A percentile compares a stretch with the other conserved stretches of the same genome.
These are phyloP conservation scores for Kurtzmaniella quercitrusa DNA, from an alignment of 1,139 yeast species.

Conservation along the genomic window DNA sequence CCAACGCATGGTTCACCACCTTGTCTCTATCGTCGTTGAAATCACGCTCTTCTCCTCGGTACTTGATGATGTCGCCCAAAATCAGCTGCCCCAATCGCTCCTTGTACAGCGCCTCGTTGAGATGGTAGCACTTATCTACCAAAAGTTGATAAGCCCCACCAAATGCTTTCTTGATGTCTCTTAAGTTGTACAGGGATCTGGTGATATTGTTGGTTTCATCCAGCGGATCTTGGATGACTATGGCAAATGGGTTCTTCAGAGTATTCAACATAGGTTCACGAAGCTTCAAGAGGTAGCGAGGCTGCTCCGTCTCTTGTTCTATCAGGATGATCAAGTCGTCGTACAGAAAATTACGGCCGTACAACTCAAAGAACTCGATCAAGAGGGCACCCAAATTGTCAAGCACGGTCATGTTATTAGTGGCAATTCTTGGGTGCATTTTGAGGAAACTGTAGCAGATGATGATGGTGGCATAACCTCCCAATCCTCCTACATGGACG, in stretches of 20 bases:
- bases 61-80: constrained; percentile 75
- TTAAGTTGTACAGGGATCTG: constrained; percentile 76
- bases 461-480: constrained; percentile 91
- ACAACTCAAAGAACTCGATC: constrained; percentile 92
- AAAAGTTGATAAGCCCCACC: constrained; percentile 87
- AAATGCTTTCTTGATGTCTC: constrained; percentile 82
- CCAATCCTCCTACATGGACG: constrained; percentile 95
- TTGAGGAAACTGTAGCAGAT: constrained; percentile 77
- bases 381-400: constrained; percentile 84
- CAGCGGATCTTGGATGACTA: constrained; percentile 88
- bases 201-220: constrained; percentile 80
- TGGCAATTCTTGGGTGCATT: constrained; percentile 73
- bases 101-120: constrained; percentile 58
- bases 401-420: constrained; percentile 60
- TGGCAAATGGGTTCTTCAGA: constrained; percentile 53
- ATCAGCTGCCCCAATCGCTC: constrained; percentile 70
- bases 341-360: constrained; percentile 88
- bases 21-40: constrained; percentile 71
- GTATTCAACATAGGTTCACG: constrained; percentile 53
- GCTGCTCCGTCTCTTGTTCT: constrained; percentile 42
- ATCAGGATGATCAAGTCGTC: constrained; percentile 70
- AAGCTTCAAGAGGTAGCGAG: constrained; percentile 55
- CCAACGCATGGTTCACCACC: constrained; percentile 59
- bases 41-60: constrained; percentile 71
- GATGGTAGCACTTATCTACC: constrained; percentile 62